Conservation (phyloP, 495 filamentous ascomycete species). For the Hypoxylon fuscum region DNA sequence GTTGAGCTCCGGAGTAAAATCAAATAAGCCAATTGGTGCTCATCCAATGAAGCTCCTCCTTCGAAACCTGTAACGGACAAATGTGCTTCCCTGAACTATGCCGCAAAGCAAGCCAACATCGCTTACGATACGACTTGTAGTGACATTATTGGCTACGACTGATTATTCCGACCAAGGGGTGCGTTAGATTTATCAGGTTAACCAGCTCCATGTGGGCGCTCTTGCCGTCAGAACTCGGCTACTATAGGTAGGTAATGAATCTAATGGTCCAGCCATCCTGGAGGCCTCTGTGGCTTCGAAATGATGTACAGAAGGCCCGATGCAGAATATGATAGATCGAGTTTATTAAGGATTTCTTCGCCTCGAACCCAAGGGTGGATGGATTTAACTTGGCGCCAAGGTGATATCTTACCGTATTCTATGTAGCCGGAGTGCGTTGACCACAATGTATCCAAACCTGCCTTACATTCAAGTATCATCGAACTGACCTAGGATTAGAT, state of each 20-base stretch:
- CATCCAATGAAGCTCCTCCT: background rate
- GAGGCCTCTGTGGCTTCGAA: constrained; percentile 6
- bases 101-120: constrained; percentile 1
- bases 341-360: constrained; percentile 15
- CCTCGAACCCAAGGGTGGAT: constrained; percentile 3
- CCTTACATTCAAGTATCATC: too few relatives aligned
- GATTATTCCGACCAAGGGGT: background rate
- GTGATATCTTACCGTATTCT: background rate
- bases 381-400: constrained; percentile 24
- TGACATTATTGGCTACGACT: constrained; percentile 8
- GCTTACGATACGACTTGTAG: background rate
- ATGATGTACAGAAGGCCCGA: constrained; percentile 21
- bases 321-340: constrained; percentile 24
- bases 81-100: background rate
- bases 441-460: too few relatives aligned
- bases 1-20: constrained; percentile 1
- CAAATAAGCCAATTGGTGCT: background rate
- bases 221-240: too few relatives aligned
- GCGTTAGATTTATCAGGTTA: constrained; percentile 2
- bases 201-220: background rate
- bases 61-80: constrained; percentile 4
- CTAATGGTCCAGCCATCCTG: background rate
- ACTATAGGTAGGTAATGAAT: background rate
- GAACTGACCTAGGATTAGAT: too few relatives aligned
- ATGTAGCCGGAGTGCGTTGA: background rate